Evolutionary conservation across 768 basidiomycete species (phyloP), one percentile per base, ranked within the genome.

Genomic region (Leccinum rimulosum): DNA sequence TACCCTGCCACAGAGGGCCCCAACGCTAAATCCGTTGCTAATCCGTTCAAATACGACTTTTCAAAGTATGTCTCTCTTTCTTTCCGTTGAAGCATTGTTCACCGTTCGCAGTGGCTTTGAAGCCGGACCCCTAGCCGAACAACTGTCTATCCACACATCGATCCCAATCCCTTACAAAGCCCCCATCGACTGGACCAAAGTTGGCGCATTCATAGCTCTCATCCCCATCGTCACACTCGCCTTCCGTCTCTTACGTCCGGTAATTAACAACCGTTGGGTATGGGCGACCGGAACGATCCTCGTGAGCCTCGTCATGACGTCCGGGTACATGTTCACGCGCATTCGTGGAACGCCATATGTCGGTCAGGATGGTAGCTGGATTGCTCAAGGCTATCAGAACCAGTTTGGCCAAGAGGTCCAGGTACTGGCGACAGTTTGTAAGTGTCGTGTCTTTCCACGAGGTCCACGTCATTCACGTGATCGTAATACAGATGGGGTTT

Each of bases 321-420:
- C 89, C 9, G 97, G 97, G 8, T 90, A 86, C 79, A 99, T 99
- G 97, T 99, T 96, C 76, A 91, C 90, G 59, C 89, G 88, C 63
- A 99, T 99, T 66, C 87, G 96, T 61, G 81, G 81, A 33, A 81
- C 81, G 50, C 95, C 93, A 3, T 93, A 84, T 69, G 77, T 76
- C 25, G 85, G 84, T 30, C 76, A 77, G 0, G 80, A 83, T 56
- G 86, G 87, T 25, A 77, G 82, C 52, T 95, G 93, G 89, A 88
- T 99, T 66, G 91, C 94, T 9, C 80, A 76, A 10, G 96, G 96
- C 5, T 98, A 87, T 76, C 87, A 88, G 70, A 93, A 86, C 66
- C 95, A 97, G 73, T 91, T 82, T 69, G 96, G 95, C 7, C 89
- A 95, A 72, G 97, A 99, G 77, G 90, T 89, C 17, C 89, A 93